Conservation (phyloP, 2,329 filamentous ascomycete species). For the Apiospora koreana region DNA sequence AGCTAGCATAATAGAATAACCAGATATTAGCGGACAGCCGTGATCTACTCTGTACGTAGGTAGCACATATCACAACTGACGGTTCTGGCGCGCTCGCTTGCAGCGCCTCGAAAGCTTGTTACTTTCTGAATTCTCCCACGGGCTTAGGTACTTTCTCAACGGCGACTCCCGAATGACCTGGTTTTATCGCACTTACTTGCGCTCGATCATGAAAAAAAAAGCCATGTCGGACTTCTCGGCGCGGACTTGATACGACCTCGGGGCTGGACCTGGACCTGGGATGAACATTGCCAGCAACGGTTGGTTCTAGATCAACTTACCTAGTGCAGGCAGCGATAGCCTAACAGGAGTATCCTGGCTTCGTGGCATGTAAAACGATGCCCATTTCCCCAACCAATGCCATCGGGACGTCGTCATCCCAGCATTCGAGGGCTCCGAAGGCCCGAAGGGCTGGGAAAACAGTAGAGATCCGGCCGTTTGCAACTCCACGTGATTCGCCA, state of each 20-base stretch:
- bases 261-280: neutral
- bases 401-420: neutral
- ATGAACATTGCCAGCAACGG: neutral
- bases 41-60: too few species aligned
- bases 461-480: neutral
- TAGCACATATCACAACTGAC: neutral
- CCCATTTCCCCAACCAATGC: neutral
- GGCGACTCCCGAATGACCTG: neutral
- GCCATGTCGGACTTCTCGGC: neutral
- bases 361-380: neutral
- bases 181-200: neutral
- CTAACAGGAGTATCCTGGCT: neutral
- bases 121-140: neutral
- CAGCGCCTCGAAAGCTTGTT: slow-evolving; percentile 1
- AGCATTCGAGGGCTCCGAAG: neutral
- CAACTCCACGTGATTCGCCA: neutral
- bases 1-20: too few species aligned
- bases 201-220: neutral
- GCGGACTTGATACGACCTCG: neutral
- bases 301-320: too few species aligned
- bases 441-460: neutral
- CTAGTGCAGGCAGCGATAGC: neutral
- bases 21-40: too few species aligned
- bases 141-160: neutral
- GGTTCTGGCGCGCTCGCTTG: neutral